Evolutionary conservation across 148 eudicot genomes (phyloP), one percentile per base, ranked within the genome.

Genomic region (Diospyros lotus): DNA sequence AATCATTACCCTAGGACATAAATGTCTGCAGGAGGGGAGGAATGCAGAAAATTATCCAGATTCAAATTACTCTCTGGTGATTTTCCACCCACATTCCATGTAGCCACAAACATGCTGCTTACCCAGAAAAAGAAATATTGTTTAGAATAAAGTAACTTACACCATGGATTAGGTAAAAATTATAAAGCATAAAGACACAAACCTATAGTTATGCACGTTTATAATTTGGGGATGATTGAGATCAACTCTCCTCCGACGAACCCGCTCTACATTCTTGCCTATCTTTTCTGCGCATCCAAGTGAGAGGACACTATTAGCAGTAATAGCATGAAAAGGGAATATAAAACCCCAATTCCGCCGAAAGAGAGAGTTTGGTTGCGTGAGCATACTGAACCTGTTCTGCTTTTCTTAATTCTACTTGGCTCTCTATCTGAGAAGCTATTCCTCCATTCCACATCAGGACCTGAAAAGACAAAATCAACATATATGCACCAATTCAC

Each of bases 11-110:
- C 98, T 71, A 95, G 98, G 64, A 95, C 97, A 84, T 94, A 94
- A 5, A 94, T 90, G 77, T 94, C 98, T 51, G 98, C 97, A 76
- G 96, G 92, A 84, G 97, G 91, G 54, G 98, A 82, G 40, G 96
- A 87, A 75, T 90, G 98, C 55, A 95, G 92, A 97, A 93, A 95
- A 76, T 95, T 92, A 75, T 94, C 97, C 40, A 95, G 86, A 68
- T 86, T 89, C 89, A 95, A 73, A 80, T 90, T 89, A 80, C 83
- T 88, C 43, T 91, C 78, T 4, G 98, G 98, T 10, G 98, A 84
- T 84, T 82, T 92, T 76, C 98, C 98, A 38, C 90, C 97, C 77
- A 95, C 98, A 68, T 95, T 95, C 98, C 98, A 95, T 62, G 98
- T 92, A 75, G 94, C 97, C 17, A 89, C 96, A 80, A 95, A 95